phyloP scores from a whole-genome alignment of 2,329 filamentous ascomycete species.

The Fusarium tuaranense region DNA sequence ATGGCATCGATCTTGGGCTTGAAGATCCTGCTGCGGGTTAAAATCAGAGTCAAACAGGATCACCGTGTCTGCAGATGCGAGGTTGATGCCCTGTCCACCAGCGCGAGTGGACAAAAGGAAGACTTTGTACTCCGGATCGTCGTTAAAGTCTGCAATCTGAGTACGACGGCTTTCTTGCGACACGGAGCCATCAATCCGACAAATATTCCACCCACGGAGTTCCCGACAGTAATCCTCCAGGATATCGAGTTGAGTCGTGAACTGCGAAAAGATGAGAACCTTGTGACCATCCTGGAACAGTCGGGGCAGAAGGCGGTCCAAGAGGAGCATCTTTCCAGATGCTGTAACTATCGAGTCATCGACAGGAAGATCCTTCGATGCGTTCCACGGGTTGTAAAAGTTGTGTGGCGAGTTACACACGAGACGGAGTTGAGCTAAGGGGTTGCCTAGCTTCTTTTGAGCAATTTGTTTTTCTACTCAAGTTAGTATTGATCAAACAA shows the following conservation, averaged over 20 bases:
- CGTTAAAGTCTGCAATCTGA: conserved; percentile 81
- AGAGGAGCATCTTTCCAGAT: conserved; percentile 94
- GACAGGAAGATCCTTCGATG: conserved; percentile 67
- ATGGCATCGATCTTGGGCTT: conserved; percentile 95
- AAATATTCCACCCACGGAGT: conserved; percentile 83
- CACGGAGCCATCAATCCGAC: conserved; percentile 91
- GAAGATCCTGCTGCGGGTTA: conserved; percentile 97
- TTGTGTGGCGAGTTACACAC: conserved; percentile 96
- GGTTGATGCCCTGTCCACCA: conserved; percentile 94
- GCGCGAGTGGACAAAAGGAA: conserved; percentile 93
- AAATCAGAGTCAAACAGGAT: conserved; percentile 90
- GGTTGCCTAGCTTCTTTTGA: conserved; percentile 92
- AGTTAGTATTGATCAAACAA: conserved; percentile 38
- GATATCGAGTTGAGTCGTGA: conserved; percentile 93
- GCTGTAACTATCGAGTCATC: conserved; percentile 88
- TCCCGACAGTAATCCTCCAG: conserved; percentile 84
- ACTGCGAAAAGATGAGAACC: conserved; percentile 95
- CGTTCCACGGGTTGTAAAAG: conserved; percentile 92
- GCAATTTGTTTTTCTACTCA: conserved; percentile 81
- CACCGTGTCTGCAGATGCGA: conserved; percentile 91
- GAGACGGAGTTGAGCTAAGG: conserved; percentile 89
- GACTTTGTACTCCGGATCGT: conserved; percentile 72
- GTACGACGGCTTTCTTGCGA: conserved; percentile 77
- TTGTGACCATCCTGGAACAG: conserved; percentile 85
- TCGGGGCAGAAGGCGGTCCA: conserved; percentile 84